Evolutionary conservation across 2,329 filamentous ascomycete species (phyloP).

Genomic region (Penicillium concentricum): DNA sequence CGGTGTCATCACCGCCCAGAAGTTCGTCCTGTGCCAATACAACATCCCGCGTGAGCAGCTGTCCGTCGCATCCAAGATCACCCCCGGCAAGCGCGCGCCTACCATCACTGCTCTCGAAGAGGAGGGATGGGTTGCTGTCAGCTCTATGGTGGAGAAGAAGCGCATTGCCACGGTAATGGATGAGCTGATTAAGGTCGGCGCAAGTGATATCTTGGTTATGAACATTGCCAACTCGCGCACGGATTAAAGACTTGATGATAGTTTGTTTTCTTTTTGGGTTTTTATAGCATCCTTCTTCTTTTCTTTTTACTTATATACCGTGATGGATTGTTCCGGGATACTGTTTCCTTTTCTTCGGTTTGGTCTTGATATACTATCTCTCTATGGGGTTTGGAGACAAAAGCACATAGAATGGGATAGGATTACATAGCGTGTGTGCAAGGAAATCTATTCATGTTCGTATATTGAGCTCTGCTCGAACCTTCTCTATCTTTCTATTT

Average conservation of each 20-base stretch:
- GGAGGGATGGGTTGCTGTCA: conserved; percentile 90
- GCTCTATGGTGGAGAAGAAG: conserved; percentile 89
- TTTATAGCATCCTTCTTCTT: conserved; percentile 6
- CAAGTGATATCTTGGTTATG: conserved; percentile 80
- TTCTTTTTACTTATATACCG: conserved; percentile 4
- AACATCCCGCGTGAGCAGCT: conserved; percentile 77
- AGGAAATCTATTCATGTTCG: conserved; percentile 4
- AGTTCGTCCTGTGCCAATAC: conserved; percentile 93
- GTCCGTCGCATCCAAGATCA: conserved; percentile 68
- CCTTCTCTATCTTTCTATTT: neutral
- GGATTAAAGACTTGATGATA: conserved; percentile 24
- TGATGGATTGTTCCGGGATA: neutral
- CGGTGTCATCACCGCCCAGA: conserved; percentile 93
- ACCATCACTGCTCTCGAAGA: conserved; percentile 88
- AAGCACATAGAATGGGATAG: conserved; percentile 22
- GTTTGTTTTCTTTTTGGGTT: conserved; percentile 1
- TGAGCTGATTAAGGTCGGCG: conserved; percentile 70
- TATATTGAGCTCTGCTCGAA: neutral
- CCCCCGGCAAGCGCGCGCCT: conserved; percentile 88
- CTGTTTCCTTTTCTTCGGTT: conserved; percentile 9
- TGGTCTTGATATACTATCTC: neutral
- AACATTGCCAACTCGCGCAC: conserved; percentile 78
- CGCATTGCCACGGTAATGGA: conserved; percentile 85
- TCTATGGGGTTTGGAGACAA: conserved; percentile 7
- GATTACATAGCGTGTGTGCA: conserved; percentile 17